Base-by-base conservation (phyloP, 2,329 filamentous ascomycete genomes). In the Orbilia brochopaga region DNA sequence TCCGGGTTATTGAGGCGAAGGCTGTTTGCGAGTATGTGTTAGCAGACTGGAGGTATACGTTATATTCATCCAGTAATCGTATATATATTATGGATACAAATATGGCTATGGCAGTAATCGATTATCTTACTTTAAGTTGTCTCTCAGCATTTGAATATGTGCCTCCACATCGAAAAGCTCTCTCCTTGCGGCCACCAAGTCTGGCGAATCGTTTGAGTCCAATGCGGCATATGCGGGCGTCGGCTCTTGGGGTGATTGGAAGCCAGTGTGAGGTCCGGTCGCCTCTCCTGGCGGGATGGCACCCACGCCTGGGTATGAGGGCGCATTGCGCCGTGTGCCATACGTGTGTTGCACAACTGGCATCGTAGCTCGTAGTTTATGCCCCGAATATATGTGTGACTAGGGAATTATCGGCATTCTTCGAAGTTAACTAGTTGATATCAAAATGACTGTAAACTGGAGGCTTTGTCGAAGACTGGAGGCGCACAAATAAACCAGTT, bases 321-420 rank as follows among this genome's bases (percentile, higher is more conserved):
- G 55, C 37, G 37, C 40, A 50, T 67, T 67, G 50, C 56, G 51
- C 19, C 21, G 40, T 3, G 35, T 40, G 27, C 63, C 63, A n/a
- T 59, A 67, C 4, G 63, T 67, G 50, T 67, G 63, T 67, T 67
- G 63, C 46, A n/a, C 8, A 11, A 54, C 51, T 67, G 63, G 63
- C 63, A 67, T 67, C 59, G 44, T 56, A 32, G 27, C n/a, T n/a
- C n/a, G n/a, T n/a, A n/a, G n/a, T n/a, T n/a, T n/a, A n/a, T n/a
- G n/a, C n/a, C n/a, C n/a, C n/a, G n/a, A n/a, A n/a, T n/a, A n/a
- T n/a, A n/a, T n/a, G 27, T 32, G 27, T 32, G 27, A 4, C 27
- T 32, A n/a, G n/a, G n/a, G n/a, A n/a, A n/a, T n/a, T n/a, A n/a
- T n/a, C n/a, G n/a, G n/a, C n/a, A n/a, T n/a, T n/a, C n/a, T n/a